Evolutionary conservation across 345 rosid genomes (phyloP).

Genomic region (Limnanthes douglasii): DNA sequence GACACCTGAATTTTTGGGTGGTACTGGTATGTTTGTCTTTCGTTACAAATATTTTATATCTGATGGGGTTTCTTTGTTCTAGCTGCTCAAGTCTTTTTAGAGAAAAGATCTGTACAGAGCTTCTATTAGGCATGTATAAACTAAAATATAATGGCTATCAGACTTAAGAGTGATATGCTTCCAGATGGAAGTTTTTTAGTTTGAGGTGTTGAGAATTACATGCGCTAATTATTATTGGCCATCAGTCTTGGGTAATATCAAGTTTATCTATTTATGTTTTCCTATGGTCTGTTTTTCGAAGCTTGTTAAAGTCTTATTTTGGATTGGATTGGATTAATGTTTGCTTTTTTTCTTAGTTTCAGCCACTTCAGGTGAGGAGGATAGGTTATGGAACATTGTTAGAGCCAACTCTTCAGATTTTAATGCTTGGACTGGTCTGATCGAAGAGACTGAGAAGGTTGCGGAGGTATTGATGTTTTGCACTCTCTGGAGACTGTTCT

Average conservation of each 20-base stretch:
- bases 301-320: not conserved
- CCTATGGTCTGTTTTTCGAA: not conserved
- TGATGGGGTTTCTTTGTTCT: not conserved
- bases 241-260: too few relatives aligned
- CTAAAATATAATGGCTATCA: not conserved
- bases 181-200: not conserved
- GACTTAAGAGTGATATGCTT: not conserved
- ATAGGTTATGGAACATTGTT: slow-evolving; percentile 77
- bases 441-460: slow-evolving; percentile 83
- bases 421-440: slow-evolving; percentile 79
- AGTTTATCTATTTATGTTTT: not conserved
- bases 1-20: slow-evolving; percentile 27
- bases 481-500: not conserved
- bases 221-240: too few relatives aligned
- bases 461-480: slow-evolving; percentile 43
- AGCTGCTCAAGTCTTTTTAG: too few relatives aligned
- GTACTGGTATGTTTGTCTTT: slow-evolving; percentile 39
- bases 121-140: too few relatives aligned
- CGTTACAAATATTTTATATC: not conserved
- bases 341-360: slow-evolving; percentile 9
- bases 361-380: slow-evolving; percentile 68
- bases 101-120: too few relatives aligned
- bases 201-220: not conserved
- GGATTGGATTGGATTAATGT: not conserved
- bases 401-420: slow-evolving; percentile 68